Conservation (phyloP, 129 eudicot species). For the Smallanthus sonchifolius region DNA sequence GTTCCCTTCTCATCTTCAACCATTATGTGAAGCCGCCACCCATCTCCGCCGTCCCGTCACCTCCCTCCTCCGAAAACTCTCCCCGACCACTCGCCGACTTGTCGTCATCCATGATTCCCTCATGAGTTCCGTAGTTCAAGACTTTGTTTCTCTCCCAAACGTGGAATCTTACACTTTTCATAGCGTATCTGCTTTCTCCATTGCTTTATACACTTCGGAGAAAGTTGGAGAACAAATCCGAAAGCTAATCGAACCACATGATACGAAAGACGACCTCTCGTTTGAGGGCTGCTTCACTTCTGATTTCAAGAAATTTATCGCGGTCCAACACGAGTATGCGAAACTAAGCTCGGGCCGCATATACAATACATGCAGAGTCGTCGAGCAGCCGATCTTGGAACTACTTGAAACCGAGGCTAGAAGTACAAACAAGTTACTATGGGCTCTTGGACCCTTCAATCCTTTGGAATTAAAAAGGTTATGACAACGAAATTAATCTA, state of each 20-base stretch:
- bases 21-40: slow-evolving; percentile 33
- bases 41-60: slow-evolving; percentile 44
- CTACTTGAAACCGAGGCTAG: slow-evolving; percentile 23
- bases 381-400: slow-evolving; percentile 35
- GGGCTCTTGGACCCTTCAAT: slow-evolving; percentile 46
- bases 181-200: slow-evolving; percentile 44
- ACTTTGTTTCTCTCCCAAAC: slow-evolving; percentile 37
- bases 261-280: slow-evolving; percentile 20
- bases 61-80: slow-evolving; percentile 27
- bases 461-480: slow-evolving; percentile 8
- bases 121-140: slow-evolving; percentile 59
- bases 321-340: slow-evolving; percentile 4
- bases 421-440: slow-evolving; percentile 19
- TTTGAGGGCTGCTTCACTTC: slow-evolving; percentile 39
- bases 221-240: slow-evolving; percentile 29
- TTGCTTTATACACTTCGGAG: slow-evolving; percentile 32
- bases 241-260: slow-evolving; percentile 6
- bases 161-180: slow-evolving; percentile 52
- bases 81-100: slow-evolving; percentile 31
- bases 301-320: slow-evolving; percentile 20
- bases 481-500: too few species aligned
- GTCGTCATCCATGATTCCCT: slow-evolving; percentile 57
- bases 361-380: slow-evolving; percentile 30
- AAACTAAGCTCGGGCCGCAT: slow-evolving; percentile 33
- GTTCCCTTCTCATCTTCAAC: slow-evolving; percentile 47